A percentile compares a stretch with the other conserved stretches of the same genome.
Conservation (phyloP, 192 early-diverging fungal genomes). For the Pecoramyces ruminantium region DNA sequence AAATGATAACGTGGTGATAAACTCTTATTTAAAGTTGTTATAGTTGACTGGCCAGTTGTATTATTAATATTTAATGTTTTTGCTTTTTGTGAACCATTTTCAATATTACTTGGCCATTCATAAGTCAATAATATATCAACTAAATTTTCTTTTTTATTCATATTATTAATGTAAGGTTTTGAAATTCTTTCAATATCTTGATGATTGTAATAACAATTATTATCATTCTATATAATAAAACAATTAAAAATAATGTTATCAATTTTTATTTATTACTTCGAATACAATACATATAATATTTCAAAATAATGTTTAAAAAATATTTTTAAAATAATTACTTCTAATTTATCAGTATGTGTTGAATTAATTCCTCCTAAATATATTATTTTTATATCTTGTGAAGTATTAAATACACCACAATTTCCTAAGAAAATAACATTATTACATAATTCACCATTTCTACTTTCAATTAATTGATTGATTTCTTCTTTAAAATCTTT, state of each 20-base stretch:
- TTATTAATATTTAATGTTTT: slow-evolving; percentile 1
- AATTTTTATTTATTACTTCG: slow-evolving; percentile 35
- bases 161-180: slow-evolving; percentile 9
- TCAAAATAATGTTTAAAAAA: too few species aligned
- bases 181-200: slow-evolving; percentile 2
- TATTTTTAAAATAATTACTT: neutral
- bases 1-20: slow-evolving; percentile 83
- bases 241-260: too few species aligned
- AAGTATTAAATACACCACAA: neutral
- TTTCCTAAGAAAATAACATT: slow-evolving; percentile 56
- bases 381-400: neutral
- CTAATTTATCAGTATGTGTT: neutral
- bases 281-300: too few species aligned
- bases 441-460: slow-evolving; percentile 54
- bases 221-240: slow-evolving; percentile 19
- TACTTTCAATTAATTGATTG: slow-evolving; percentile 22
- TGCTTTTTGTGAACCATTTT: slow-evolving; percentile 1
- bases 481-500: slow-evolving; percentile 36
- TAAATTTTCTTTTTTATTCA: slow-evolving; percentile 13
- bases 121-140: slow-evolving; percentile 68
- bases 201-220: slow-evolving; percentile 6
- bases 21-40: slow-evolving; percentile 21
- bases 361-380: neutral
- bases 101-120: slow-evolving; percentile 60
- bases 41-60: slow-evolving; percentile 6